Conservation (phyloP, 768 basidiomycete species). For the Floccularia luteovirens region DNA sequence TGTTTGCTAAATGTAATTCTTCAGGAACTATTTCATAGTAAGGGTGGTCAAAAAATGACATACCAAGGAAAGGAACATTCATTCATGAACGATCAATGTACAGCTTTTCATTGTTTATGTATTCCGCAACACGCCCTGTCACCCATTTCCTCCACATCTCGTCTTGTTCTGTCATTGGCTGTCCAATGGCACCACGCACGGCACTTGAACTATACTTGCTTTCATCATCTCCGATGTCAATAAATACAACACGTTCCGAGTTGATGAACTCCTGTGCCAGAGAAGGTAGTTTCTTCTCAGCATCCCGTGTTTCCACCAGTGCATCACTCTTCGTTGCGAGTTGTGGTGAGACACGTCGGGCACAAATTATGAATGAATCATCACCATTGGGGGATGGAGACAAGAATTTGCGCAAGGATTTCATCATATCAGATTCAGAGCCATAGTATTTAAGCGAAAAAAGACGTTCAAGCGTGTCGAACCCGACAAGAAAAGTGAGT, state of each 20-base stretch:
- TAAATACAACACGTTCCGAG: slow-evolving; percentile 43
- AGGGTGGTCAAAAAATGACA: too few species aligned
- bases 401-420: slow-evolving; percentile 9
- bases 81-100: too few species aligned
- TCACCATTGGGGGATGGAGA: slow-evolving; percentile 7
- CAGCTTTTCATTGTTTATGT: not conserved
- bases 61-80: too few species aligned
- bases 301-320: not conserved
- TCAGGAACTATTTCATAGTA: too few species aligned
- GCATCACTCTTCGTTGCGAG: not conserved
- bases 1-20: too few species aligned
- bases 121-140: slow-evolving; percentile 1
- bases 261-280: slow-evolving; percentile 43
- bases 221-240: slow-evolving; percentile 52
- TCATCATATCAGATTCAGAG: slow-evolving; percentile 43
- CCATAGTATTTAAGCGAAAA: slow-evolving; percentile 71
- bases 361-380: slow-evolving; percentile 30
- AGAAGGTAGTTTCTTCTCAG: slow-evolving; percentile 12
- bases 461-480: slow-evolving; percentile 80
- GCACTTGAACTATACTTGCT: slow-evolving; percentile 63
- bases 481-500: slow-evolving; percentile 71
- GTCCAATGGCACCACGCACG: slow-evolving; percentile 41
- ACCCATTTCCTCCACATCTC: slow-evolving; percentile 14
- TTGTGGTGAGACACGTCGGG: slow-evolving; percentile 26
- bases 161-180: slow-evolving; percentile 8